Percentiles rank a stretch among this genome's conserved stretches.
These are phyloP conservation scores for Westerdykella aurantiaca DNA, from an alignment of 2,329 filamentous ascomycete species.

Conservation along the genomic window DNA sequence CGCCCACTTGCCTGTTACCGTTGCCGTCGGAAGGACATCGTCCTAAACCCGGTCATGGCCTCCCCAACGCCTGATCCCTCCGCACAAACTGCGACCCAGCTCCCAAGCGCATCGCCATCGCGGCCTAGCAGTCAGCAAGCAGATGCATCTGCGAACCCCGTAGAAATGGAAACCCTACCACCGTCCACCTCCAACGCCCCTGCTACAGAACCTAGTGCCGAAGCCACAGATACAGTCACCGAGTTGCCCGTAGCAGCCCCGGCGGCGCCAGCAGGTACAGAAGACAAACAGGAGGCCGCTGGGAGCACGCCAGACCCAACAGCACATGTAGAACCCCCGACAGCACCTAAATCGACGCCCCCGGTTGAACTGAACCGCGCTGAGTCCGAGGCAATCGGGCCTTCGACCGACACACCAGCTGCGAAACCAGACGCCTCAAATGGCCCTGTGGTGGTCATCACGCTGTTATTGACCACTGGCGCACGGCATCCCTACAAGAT, in stretches of 20 bases:
- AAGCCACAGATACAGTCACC: slow-evolving; percentile 10
- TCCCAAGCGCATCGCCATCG: slow-evolving; percentile 9
- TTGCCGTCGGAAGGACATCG: slow-evolving; percentile 9
- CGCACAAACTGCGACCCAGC: slow-evolving; percentile 16
- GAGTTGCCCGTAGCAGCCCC: slow-evolving; percentile 10
- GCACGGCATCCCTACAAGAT: slow-evolving; percentile 85
- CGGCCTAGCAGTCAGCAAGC: slow-evolving; percentile 20
- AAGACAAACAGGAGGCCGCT: slow-evolving; percentile 9
- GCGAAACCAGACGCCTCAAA: slow-evolving; percentile 35
- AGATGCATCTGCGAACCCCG: slow-evolving; percentile 21
- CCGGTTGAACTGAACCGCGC: slow-evolving; percentile 31
- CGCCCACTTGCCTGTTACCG: too few relatives aligned
- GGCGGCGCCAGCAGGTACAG: slow-evolving; percentile 8
- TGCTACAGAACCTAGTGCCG: slow-evolving; percentile 11
- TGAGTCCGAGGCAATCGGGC: slow-evolving; percentile 45
- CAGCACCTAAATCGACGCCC: slow-evolving; percentile 14
- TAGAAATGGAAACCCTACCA: slow-evolving; percentile 32
- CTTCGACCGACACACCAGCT: slow-evolving; percentile 41
- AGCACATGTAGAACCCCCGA: slow-evolving; percentile 10
- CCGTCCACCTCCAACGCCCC: slow-evolving; percentile 15
- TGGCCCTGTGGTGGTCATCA: slow-evolving; percentile 60
- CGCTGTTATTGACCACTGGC: slow-evolving; percentile 73
- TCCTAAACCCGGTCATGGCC: slow-evolving; percentile 25
- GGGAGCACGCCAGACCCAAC: slow-evolving; percentile 9
- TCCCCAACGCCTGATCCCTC: slow-evolving; percentile 15